phyloP scores from a whole-genome alignment of 495 filamentous ascomycete genomes.

The Xylaria acuta region DNA sequence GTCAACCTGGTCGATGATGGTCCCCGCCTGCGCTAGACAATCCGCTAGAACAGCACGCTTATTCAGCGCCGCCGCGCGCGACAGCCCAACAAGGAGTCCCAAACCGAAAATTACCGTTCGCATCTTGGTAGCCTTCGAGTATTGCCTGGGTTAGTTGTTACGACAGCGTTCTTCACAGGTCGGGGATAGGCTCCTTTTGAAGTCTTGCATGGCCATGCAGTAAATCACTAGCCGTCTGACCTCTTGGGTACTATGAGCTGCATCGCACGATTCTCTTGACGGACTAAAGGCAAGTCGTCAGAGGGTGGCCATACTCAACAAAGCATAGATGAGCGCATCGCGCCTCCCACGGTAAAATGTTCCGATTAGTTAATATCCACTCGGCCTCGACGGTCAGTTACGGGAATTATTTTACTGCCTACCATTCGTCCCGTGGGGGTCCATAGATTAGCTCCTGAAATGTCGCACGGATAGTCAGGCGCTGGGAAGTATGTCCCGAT shows the following conservation, averaged over 20 bases:
- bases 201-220: constrained; percentile 8
- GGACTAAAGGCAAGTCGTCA: constrained; percentile 11
- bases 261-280: constrained; percentile 8
- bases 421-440: constrained; percentile 17
- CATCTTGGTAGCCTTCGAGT: constrained; percentile 29
- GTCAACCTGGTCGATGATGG: constrained; percentile 40
- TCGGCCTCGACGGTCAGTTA: constrained; percentile 12
- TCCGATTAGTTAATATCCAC: constrained; percentile 28
- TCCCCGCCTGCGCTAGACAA: constrained; percentile 45
- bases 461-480: constrained; percentile 22
- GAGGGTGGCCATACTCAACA: constrained; percentile 19
- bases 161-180: background rate
- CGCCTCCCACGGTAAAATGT: constrained; percentile 21
- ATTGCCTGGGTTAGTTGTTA: background rate
- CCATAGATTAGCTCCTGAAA: constrained; percentile 12
- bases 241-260: constrained; percentile 8
- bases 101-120: constrained; percentile 33
- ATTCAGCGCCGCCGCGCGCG: constrained; percentile 31
- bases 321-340: constrained; percentile 17
- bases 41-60: constrained; percentile 48
- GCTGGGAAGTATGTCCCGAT: constrained; percentile 10
- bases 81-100: constrained; percentile 35
- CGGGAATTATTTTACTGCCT: constrained; percentile 24
- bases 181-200: constrained; percentile 25
- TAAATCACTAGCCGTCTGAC: background rate